Evolutionary conservation across 176 grass and related monocot genomes (phyloP).

Genomic region (Phoenix dactylifera): DNA sequence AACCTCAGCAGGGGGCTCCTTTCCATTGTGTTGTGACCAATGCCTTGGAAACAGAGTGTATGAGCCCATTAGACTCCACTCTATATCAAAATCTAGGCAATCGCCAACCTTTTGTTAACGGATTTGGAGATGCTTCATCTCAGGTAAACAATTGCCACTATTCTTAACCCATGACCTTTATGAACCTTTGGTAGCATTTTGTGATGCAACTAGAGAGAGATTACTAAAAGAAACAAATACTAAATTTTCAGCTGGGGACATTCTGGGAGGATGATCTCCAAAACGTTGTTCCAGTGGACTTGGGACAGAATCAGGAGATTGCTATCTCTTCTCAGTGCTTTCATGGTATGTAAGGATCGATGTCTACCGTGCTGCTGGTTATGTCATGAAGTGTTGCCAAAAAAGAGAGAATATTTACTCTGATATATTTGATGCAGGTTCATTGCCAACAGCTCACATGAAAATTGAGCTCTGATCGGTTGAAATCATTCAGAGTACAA

Average conservation of each 20-base stretch:
- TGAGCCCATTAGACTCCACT: constrained; percentile 35
- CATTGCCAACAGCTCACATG: constrained; percentile 28
- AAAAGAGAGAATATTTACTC: background rate
- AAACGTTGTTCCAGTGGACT: constrained; percentile 81
- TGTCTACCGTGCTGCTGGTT: background rate
- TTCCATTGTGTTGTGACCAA: constrained; percentile 41
- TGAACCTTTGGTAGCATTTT: no score
- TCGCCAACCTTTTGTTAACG: constrained; percentile 48
- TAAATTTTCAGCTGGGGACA: constrained; percentile 36
- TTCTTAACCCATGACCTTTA: background rate
- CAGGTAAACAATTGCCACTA: constrained; percentile 40
- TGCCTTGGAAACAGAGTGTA: constrained; percentile 44
- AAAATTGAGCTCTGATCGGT: constrained; percentile 36
- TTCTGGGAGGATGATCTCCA: constrained; percentile 95
- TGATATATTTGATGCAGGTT: constrained; percentile 12
- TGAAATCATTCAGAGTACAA: background rate
- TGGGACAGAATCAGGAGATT: constrained; percentile 67
- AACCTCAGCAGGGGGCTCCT: constrained; percentile 42
- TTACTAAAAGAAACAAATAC: background rate
- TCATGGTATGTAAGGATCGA: constrained; percentile 32
- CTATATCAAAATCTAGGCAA: constrained; percentile 27
- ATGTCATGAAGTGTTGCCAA: no score
- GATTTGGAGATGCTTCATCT: constrained; percentile 41
- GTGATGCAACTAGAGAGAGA: background rate
- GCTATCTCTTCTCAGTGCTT: constrained; percentile 55